A percentile compares a stretch with the other conserved stretches of the same genome.
phyloP scores from a whole-genome alignment of 2,329 filamentous ascomycete species.

The Herpotrichia juniperi region DNA sequence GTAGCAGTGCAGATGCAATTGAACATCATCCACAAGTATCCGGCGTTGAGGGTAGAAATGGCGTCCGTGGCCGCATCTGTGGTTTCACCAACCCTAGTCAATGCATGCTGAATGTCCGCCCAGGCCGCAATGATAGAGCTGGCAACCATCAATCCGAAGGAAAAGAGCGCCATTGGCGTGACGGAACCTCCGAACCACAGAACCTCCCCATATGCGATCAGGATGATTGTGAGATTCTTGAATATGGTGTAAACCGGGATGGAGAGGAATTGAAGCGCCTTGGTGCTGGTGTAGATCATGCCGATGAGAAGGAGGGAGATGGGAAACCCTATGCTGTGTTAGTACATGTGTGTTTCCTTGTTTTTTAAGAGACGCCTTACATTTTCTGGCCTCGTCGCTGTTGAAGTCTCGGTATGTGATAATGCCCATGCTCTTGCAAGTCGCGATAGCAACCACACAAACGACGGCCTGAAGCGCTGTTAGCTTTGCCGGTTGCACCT shows the following conservation, averaged over 20 bases:
- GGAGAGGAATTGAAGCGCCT: conserved; percentile 93
- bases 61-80: conserved; percentile 70
- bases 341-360: conserved; percentile 7
- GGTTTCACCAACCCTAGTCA: conserved; percentile 64
- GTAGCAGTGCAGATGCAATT: conserved; percentile 95
- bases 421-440: conserved; percentile 79
- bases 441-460: conserved; percentile 82
- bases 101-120: conserved; percentile 91
- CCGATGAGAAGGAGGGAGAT: conserved; percentile 94
- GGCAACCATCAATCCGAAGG: conserved; percentile 95
- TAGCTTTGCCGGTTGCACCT: conserved; percentile 16
- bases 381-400: conserved; percentile 86
- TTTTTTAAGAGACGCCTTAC: conserved; percentile 53
- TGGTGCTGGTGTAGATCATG: conserved; percentile 98
- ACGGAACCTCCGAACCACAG: conserved; percentile 97
- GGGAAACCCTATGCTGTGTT: conserved; percentile 76
- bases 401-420: conserved; percentile 89
- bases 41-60: conserved; percentile 88
- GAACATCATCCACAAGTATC: conserved; percentile 97
- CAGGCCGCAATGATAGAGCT: conserved; percentile 94
- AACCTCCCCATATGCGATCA: conserved; percentile 98
- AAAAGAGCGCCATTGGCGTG: conserved; percentile 83
- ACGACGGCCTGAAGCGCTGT: conserved; percentile 73
- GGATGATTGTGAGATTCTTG: conserved; percentile 98
- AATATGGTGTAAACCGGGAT: conserved; percentile 99